Conservation (phyloP, 495 filamentous ascomycete species). For the Diplogelasinospora grovesii region DNA sequence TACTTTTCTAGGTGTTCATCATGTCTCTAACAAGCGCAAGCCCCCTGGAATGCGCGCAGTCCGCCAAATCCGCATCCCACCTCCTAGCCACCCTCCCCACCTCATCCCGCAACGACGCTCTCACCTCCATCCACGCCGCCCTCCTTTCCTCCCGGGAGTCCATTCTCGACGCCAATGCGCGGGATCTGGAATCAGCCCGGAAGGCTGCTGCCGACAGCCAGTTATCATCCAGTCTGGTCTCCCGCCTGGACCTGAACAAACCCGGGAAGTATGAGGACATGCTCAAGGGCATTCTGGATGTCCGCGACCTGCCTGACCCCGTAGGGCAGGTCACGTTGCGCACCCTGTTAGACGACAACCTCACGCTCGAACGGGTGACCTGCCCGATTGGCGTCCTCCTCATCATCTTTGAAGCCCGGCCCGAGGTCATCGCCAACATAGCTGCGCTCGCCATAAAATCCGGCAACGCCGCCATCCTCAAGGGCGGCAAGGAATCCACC, state of each 20-base stretch:
- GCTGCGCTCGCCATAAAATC: slow-evolving; percentile 96
- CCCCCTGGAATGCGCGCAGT: slow-evolving; percentile 57
- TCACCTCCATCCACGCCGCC: slow-evolving; percentile 72
- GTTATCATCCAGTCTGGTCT: slow-evolving; percentile 80
- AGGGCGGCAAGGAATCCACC: slow-evolving; percentile 94
- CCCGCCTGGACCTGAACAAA: slow-evolving; percentile 77
- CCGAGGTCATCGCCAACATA: slow-evolving; percentile 98
- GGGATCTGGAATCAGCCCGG: slow-evolving; percentile 67
- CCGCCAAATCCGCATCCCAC: slow-evolving; percentile 65
- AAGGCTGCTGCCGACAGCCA: slow-evolving; percentile 65
- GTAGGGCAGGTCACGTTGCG: slow-evolving; percentile 80
- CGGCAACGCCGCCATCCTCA: slow-evolving; percentile 93
- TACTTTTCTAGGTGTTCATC: too few species aligned
- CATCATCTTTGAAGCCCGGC: slow-evolving; percentile 96
- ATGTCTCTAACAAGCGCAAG: slow-evolving; percentile 76
- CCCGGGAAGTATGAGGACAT: slow-evolving; percentile 95
- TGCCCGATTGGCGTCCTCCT: slow-evolving; percentile 94
- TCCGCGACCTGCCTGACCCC: slow-evolving; percentile 80
- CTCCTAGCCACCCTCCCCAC: slow-evolving; percentile 58
- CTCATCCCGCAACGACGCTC: slow-evolving; percentile 68
- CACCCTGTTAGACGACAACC: slow-evolving; percentile 81
- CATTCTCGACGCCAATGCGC: slow-evolving; percentile 80
- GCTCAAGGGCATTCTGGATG: slow-evolving; percentile 90
- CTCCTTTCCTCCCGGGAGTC: slow-evolving; percentile 58
- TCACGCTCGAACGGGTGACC: slow-evolving; percentile 76